Evolutionary conservation across 768 basidiomycete genomes (phyloP).

Genomic region (Chiua virens): DNA sequence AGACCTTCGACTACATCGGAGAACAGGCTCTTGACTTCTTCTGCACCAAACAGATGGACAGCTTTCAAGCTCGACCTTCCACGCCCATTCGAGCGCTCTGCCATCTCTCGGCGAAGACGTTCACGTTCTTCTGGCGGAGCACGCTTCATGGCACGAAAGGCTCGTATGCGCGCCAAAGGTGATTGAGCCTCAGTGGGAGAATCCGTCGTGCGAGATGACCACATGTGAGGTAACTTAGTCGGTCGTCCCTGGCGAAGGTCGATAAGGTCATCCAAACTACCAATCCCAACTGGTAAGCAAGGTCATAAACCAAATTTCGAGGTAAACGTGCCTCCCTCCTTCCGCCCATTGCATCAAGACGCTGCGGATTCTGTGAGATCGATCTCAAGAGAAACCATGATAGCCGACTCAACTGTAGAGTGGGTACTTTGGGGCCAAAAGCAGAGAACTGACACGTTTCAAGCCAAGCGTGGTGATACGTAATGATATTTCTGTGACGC

Average conservation of each 20-base stretch:
- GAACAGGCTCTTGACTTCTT: constrained; percentile 81
- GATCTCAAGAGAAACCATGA: neutral
- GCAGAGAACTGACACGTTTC: constrained; percentile 83
- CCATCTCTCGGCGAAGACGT: constrained; percentile 54
- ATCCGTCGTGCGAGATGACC: constrained; percentile 26
- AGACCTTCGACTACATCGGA: constrained; percentile 85
- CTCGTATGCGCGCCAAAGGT: constrained; percentile 71
- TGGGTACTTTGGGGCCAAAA: constrained; percentile 86
- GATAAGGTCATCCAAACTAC: constrained; percentile 81
- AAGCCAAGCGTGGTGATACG: constrained; percentile 95
- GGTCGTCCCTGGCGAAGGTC: constrained; percentile 71
- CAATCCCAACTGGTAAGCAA: neutral
- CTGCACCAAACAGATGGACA: constrained; percentile 81
- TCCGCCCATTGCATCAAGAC: constrained; percentile 95
- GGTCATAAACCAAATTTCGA: neutral
- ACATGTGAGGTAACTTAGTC: constrained; percentile 42
- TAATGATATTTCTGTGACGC: constrained; percentile 91
- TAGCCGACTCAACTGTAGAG: constrained; percentile 66
- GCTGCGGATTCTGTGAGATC: constrained; percentile 36
- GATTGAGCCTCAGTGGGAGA: constrained; percentile 44
- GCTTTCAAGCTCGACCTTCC: constrained; percentile 54
- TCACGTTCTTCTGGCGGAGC: constrained; percentile 65
- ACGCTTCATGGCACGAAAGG: constrained; percentile 68
- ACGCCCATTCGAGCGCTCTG: constrained; percentile 27
- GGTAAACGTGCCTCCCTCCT: constrained; percentile 57